Percentiles rank a stretch among this genome's conserved stretches.
These are phyloP conservation scores for Rhodamnia rubescens DNA, from an alignment of 345 rosid species.

Conservation along the genomic window DNA sequence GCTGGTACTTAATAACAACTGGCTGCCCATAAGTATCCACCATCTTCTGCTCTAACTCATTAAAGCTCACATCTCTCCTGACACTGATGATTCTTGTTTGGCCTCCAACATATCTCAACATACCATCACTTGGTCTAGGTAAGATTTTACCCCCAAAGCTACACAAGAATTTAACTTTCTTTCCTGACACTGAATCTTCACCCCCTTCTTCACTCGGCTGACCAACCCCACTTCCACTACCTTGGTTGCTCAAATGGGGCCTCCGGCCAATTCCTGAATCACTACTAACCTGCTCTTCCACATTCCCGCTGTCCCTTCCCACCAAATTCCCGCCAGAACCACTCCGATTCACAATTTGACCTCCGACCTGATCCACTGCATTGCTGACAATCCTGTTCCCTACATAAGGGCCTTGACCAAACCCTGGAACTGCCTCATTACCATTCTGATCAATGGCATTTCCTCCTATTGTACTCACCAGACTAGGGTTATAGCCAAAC, in stretches of 20 bases:
- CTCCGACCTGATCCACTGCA: slow-evolving; percentile 33
- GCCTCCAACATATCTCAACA: slow-evolving; percentile 71
- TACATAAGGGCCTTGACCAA: slow-evolving; percentile 16
- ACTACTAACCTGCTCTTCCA: slow-evolving; percentile 2
- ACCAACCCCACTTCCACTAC: slow-evolving; percentile 26
- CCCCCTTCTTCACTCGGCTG: slow-evolving; percentile 43
- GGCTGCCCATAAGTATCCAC: slow-evolving; percentile 36
- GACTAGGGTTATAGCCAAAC: slow-evolving; percentile 2
- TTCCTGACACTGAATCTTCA: slow-evolving; percentile 43
- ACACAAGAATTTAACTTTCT: slow-evolving; percentile 58
- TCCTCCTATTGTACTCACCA: slow-evolving; percentile 21
- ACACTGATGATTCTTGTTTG: slow-evolving; percentile 57
- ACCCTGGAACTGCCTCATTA: slow-evolving; percentile 20
- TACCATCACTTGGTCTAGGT: slow-evolving; percentile 73
- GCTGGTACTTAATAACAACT: slow-evolving; percentile 61
- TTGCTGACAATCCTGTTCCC: slow-evolving; percentile 31
- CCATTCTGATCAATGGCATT: slow-evolving; percentile 38
- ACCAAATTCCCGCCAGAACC: slow-evolving; percentile 4
- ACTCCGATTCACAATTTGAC: slow-evolving; percentile 4
- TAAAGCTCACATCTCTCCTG: slow-evolving; percentile 36
- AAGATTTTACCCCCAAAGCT: slow-evolving; percentile 71
- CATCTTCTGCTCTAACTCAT: slow-evolving; percentile 53
- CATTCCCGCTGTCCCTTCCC: not conserved
- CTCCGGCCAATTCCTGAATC: slow-evolving; percentile 9
- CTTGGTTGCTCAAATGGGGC: slow-evolving; percentile 14